Conservation (phyloP, 495 filamentous ascomycete genomes). For the Margaritispora aquatica region DNA sequence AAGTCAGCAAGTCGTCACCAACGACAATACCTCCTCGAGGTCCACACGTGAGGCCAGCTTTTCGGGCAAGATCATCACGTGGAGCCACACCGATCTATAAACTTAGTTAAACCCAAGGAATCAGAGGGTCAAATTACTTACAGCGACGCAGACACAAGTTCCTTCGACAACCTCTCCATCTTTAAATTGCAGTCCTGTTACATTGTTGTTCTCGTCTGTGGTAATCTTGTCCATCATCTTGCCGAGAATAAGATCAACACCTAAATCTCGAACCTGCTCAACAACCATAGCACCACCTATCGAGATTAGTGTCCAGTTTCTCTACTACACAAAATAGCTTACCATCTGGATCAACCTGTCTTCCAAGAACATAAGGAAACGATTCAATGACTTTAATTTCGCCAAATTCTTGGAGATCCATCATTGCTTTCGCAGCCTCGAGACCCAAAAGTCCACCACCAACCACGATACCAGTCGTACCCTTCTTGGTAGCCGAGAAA, state of each 20-base stretch:
- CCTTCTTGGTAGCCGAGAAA: conserved; percentile 60
- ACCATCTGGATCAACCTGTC: conserved; percentile 83
- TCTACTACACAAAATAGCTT: no score
- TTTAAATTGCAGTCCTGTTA: conserved; percentile 73
- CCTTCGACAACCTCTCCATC: conserved; percentile 81
- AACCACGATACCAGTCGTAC: conserved; percentile 72
- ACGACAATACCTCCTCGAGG: conserved; percentile 69
- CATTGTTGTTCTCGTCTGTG: conserved; percentile 56
- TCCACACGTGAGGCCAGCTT: conserved; percentile 66
- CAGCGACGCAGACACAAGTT: conserved; percentile 83
- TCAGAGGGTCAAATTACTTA: no score
- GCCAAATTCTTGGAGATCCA: conserved; percentile 73
- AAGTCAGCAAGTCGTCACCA: conserved; percentile 64
- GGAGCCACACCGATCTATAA: conserved; percentile 87
- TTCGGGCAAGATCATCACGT: conserved; percentile 71
- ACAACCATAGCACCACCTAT: no score
- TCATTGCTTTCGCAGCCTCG: conserved; percentile 94
- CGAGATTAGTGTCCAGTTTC: no score
- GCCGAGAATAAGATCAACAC: conserved; percentile 73
- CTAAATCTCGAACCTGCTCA: conserved; percentile 72
- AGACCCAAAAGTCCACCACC: conserved; percentile 86
- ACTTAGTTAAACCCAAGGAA: no score
- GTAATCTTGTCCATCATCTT: conserved; percentile 72
- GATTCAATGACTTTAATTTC: conserved; percentile 82
- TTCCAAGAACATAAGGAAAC: conserved; percentile 80